These are phyloP conservation scores for Paraconiothyrium sp. DNA, from an alignment of 2,329 filamentous ascomycete genomes.

Conservation along the genomic window DNA sequence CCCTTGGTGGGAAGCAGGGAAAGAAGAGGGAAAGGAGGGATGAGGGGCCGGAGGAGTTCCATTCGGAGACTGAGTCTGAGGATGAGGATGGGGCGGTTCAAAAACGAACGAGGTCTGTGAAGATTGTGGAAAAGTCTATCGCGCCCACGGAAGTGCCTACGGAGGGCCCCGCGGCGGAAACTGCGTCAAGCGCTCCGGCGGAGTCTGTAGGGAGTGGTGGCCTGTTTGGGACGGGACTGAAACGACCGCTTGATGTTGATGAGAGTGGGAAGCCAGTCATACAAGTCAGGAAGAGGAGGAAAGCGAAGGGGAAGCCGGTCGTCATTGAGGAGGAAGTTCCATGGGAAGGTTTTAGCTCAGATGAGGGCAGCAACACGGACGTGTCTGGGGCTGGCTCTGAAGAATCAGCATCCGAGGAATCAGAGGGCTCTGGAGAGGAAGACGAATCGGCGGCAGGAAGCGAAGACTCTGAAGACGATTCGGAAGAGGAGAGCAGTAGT, in stretches of 20 bases:
- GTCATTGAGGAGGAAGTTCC: slow-evolving; percentile 58
- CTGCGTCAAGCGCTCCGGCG: background rate
- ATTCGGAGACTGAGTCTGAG: slow-evolving; percentile 52
- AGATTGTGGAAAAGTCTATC: background rate
- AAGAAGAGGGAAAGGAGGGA: slow-evolving; percentile 71
- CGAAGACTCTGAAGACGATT: slow-evolving; percentile 49
- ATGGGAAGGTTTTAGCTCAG: slow-evolving; percentile 71
- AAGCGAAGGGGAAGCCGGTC: slow-evolving; percentile 55
- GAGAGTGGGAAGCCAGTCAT: slow-evolving; percentile 83
- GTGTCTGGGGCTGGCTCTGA: slow-evolving; percentile 18
- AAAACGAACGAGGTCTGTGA: slow-evolving; percentile 30
- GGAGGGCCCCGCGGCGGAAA: background rate
- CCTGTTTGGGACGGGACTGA: slow-evolving; percentile 78
- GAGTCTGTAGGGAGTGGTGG: slow-evolving; percentile 23
- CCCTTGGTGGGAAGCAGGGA: slow-evolving; percentile 74
- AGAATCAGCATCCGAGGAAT: slow-evolving; percentile 18
- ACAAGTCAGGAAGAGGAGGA: slow-evolving; percentile 79
- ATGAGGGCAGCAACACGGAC: slow-evolving; percentile 49
- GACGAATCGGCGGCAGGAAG: slow-evolving; percentile 29
- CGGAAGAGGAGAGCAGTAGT: slow-evolving; percentile 42
- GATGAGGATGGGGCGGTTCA: slow-evolving; percentile 55
- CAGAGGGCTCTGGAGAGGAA: slow-evolving; percentile 21
- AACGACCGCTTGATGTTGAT: slow-evolving; percentile 83
- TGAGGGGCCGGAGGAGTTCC: slow-evolving; percentile 58
- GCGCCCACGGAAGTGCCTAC: slow-evolving; percentile 7